phyloP scores from a whole-genome alignment of 768 basidiomycete genomes.

The Suillus decipiens region DNA sequence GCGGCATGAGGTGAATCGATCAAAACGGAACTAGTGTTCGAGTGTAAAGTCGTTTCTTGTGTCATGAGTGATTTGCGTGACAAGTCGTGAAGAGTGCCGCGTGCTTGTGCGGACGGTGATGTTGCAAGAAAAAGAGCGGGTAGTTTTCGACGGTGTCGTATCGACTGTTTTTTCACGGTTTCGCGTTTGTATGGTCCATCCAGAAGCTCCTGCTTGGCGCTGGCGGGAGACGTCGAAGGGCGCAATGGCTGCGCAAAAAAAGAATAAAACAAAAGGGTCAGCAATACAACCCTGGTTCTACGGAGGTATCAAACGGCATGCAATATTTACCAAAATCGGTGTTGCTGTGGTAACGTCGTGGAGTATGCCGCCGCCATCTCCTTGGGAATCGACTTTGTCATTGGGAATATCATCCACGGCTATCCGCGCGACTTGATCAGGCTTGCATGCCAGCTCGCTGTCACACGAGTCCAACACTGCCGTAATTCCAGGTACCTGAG shows the following conservation, averaged over 20 bases:
- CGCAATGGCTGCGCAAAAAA: conserved; percentile 24
- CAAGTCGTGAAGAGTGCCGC: conserved; percentile 17
- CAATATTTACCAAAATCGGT: conserved; percentile 32
- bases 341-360: conserved; percentile 28
- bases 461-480: conserved; percentile 25
- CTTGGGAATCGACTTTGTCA: conserved; percentile 13
- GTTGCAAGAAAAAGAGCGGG: conserved; percentile 25
- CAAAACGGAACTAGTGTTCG: conserved; percentile 19
- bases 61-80: conserved; percentile 11
- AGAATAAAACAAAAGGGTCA: conserved; percentile 19
- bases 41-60: conserved; percentile 14
- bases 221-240: conserved; percentile 21
- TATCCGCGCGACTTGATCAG: not conserved
- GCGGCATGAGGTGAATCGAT: conserved; percentile 26
- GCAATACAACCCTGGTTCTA: conserved; percentile 19
- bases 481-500: conserved; percentile 30
- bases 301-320: conserved; percentile 17
- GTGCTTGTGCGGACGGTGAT: conserved; percentile 12
- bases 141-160: conserved; percentile 21
- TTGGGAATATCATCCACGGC: not conserved
- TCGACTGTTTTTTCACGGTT: conserved; percentile 19
- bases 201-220: conserved; percentile 15
- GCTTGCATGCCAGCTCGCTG: conserved; percentile 17
- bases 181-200: conserved; percentile 14
- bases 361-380: conserved; percentile 18